A percentile compares a stretch with the other conserved stretches of the same genome.
Conservation (phyloP, 345 rosid genomes). For the Lepidium didymum region DNA sequence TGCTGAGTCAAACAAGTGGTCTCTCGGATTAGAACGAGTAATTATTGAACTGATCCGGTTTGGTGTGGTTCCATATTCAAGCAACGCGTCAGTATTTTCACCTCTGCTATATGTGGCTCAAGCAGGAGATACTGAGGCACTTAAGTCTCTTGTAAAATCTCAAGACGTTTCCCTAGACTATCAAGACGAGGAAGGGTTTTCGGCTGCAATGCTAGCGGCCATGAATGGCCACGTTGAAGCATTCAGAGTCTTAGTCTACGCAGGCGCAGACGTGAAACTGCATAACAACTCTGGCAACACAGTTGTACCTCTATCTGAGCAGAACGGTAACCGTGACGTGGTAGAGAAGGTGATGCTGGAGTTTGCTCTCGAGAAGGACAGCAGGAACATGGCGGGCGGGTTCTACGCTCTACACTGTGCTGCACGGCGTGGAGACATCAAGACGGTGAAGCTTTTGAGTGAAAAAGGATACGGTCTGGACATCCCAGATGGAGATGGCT, state of each 20-base stretch:
- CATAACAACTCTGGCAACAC: constrained; percentile 62
- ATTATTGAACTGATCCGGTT: constrained; percentile 45
- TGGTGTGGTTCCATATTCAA: constrained; percentile 59
- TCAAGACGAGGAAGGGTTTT: constrained; percentile 74
- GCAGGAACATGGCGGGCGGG: constrained; percentile 50
- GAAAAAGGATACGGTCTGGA: constrained; percentile 68
- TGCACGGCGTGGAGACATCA: constrained; percentile 80
- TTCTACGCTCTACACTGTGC: constrained; percentile 93
- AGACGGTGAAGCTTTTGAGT: constrained; percentile 57
- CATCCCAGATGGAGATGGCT: constrained; percentile 69
- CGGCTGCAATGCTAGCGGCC: constrained; percentile 91
- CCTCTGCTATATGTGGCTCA: constrained; percentile 55
- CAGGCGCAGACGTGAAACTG: constrained; percentile 90
- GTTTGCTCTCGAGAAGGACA: constrained; percentile 79
- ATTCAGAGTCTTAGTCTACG: constrained; percentile 65
- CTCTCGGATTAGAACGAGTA: constrained; percentile 55
- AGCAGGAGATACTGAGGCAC: constrained; percentile 66
- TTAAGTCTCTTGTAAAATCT: constrained; percentile 38
- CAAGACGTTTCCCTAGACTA: constrained; percentile 48
- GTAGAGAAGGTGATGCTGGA: constrained; percentile 96
- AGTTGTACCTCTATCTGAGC: constrained; percentile 60
- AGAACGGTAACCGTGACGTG: constrained; percentile 50
- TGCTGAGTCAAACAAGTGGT: constrained; percentile 55
- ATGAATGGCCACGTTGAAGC: constrained; percentile 70
- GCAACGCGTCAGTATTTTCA: constrained; percentile 48